Base-by-base conservation (phyloP, 1,284 basidiomycete genomes). In the Ustilago crameri region DNA sequence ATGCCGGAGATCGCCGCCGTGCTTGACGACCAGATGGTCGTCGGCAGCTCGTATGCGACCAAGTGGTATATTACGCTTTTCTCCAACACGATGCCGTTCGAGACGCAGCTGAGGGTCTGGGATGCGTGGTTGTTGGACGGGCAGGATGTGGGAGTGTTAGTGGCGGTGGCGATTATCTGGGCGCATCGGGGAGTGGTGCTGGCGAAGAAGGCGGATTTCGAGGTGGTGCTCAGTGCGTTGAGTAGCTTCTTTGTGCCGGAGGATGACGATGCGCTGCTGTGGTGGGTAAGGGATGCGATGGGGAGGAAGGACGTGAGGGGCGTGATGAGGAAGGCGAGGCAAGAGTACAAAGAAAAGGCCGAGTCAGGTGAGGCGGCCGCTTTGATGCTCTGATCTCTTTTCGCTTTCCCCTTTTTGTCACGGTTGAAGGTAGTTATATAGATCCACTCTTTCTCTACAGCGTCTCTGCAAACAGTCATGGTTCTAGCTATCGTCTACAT, bases 31-130 rank as follows among this genome's bases (percentile, higher is more conserved):
- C 90, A 96, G 75, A 91, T 89, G 88, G 91, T 99, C 68, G 91
- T 91, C 5, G 93, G 92, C 3, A 95, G 93, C 38, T 90, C 93
- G 17, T 99, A 95, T 84, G 95, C 93, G 30, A 98, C 95, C 1
- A 97, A 97, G 84, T 98, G 95, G 95, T 98, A 97, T 84, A 98
- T 99, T 83, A 98, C 96, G 2, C 86, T 98, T 17, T 85, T 84
- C 43, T 90, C 93, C 51, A 97, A 96, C 82, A 91, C 91, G 1
- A 90, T 98, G n/a, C 94, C 95, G 14, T 98, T 96, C 83, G 91
- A 94, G 84, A 93, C 91, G 43, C 94, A 97, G 85, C 85, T 98
- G 38, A 88, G 96, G 59, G 82, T 99, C 22, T 98, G 95, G 95
- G 95, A 99, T 83, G 92, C 89, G 1, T 91, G 95, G 79, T 86